Base-by-base conservation (phyloP, 805 yeast species). In the Tetrapisispora phaffii region DNA sequence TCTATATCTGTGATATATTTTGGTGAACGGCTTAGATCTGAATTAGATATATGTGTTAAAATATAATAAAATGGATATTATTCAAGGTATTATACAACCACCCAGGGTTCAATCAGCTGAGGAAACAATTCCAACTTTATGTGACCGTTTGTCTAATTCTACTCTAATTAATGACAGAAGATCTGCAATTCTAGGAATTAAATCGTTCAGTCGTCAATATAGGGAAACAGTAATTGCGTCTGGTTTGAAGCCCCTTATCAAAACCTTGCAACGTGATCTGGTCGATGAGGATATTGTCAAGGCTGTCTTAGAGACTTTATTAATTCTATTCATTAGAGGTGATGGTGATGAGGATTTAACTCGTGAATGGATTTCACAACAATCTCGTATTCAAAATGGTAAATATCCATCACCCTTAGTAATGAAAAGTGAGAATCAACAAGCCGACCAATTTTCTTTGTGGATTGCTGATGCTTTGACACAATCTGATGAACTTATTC, bases 381-480 rank as follows among this genome's bases (percentile, higher is more conserved):
- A 82, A 64, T 77, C 89, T 19, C 71, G 94, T 50, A 54, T 75
- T 20, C 82, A 80, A 56, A 81, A 82, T 64, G 90, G 90, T 12
- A 82, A 82, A 56, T 84, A 83, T 52, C 86, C 89, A 0, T 79
- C 88, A 2, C 93, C 93, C 2, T 65, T 80, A 17, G 67, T 79
- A 23, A 65, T 75, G 62, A 78, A 74, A 41, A 75, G 75, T 36
- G 73, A 70, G 48, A 65, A 69, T 4, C 58, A 61, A 20, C 52
- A 67, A 3, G 76, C 79, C 12, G 97, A 89, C 59, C 95, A 87
- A 56, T 85, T 93, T 52, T 85, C 96, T 0, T 66, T 89, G 45
- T 89, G 97, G 95, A 85, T 93, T 28, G 87, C 97, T 0, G 98
- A 93, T 64, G 97, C 87, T 56, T 69, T 93, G 54, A 83, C 89